These are phyloP conservation scores for Colletotrichum sp. DNA, from an alignment of 2,329 filamentous ascomycete genomes.

Conservation along the genomic window DNA sequence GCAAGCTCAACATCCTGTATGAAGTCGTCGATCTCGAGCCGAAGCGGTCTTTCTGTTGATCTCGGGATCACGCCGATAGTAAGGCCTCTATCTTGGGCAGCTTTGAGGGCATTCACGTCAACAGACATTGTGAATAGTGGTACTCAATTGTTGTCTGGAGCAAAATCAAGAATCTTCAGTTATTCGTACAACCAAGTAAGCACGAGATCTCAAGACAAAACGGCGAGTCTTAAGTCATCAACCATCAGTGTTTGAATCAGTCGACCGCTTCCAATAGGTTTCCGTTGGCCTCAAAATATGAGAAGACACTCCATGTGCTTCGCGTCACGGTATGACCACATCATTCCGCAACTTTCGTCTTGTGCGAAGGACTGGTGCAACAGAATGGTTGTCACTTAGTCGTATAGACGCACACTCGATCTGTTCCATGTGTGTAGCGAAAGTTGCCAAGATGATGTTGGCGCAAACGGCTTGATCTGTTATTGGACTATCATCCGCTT, in stretches of 20 bases:
- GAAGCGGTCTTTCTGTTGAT: not conserved
- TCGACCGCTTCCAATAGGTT: not conserved
- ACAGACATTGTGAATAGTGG: not conserved
- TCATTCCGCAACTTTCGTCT: not conserved
- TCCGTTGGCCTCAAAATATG: not conserved
- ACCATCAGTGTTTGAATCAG: not conserved
- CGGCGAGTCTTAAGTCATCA: not conserved
- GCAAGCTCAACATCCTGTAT: conserved; percentile 3
- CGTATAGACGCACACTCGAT: not conserved
- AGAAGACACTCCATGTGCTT: not conserved
- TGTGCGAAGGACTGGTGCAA: not conserved
- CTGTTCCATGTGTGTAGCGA: not conserved
- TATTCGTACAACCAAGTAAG: not conserved
- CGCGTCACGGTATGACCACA: not conserved
- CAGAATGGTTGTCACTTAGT: not conserved
- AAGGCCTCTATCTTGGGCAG: not conserved
- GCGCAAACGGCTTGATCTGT: not conserved
- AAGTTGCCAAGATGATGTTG: not conserved
- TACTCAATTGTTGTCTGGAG: not conserved
- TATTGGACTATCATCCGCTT: not conserved
- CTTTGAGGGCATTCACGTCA: not conserved
- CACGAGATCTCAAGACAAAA: not conserved
- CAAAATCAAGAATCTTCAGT: not conserved
- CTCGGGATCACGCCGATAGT: not conserved
- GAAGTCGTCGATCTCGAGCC: conserved; percentile 3